Evolutionary conservation across 257 asterid genomes (phyloP), one percentile per base, ranked within the genome.

Genomic region (Buddleja alternifolia): DNA sequence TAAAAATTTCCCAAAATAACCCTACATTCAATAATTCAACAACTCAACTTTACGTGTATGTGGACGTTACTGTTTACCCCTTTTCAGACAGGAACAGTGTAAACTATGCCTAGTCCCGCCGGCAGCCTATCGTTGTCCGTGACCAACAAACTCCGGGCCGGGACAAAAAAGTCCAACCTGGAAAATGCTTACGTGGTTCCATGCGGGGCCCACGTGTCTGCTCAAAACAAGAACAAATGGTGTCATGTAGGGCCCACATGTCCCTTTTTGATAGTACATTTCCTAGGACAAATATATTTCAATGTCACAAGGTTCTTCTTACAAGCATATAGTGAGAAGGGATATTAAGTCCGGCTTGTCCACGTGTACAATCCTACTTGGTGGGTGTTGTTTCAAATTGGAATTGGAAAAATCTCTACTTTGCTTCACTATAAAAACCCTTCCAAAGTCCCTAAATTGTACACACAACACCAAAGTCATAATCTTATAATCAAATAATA

Each of bases 91-190:
- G 12, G 56, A 63, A 63, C 75, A 71, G 40, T 11, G 55, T 37
- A 11, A 57, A 46, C 39, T 32, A 4, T 73, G 53, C 66, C 48
- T 42, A 25, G 29, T 3, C 46, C n/a, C 56, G 72, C 71, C 75
- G 75, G 80, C 75, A 7, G 53, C 72, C 67, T 20, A 41, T 70
- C 80, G 59, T 24, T 70, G 53, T 64, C 80, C 45, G 64, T 58
- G 40, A 32, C 77, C 54, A 76, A 37, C 66, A 68, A 45, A 25
- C 59, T 50, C 60, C 54, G 44, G 12, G 19, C 12, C n/a, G 21
- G 71, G 63, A 71, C 81, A 76, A 71, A 60, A 21, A 2, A 24
- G 1, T 19, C 72, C 66, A 54, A 24, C 63, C 73, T 34, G 64
- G 75, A 71, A 61, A 15, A 4, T 41, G 72, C 68, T 19, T 21